These are phyloP conservation scores for Dactylellina sp. DNA, from an alignment of 2,329 filamentous ascomycete genomes.

Conservation along the genomic window DNA sequence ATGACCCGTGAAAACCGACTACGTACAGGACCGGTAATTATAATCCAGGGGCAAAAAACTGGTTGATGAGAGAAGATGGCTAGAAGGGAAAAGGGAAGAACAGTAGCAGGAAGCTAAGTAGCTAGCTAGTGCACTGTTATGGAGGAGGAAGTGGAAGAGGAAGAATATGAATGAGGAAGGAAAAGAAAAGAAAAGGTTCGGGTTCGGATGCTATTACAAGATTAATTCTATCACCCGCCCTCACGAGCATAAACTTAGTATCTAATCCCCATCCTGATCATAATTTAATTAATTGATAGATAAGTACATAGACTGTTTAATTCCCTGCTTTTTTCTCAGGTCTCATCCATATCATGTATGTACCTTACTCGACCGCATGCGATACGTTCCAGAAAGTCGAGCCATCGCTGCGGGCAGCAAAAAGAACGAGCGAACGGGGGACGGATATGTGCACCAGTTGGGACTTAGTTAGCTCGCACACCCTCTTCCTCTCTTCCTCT, in stretches of 20 bases:
- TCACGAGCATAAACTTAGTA: background rate
- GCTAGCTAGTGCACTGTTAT: too few species aligned
- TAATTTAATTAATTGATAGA: too few species aligned
- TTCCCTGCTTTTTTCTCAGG: constrained; percentile 28
- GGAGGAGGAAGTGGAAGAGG: constrained; percentile 26
- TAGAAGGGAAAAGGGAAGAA: constrained; percentile 5
- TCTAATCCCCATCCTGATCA: too few species aligned
- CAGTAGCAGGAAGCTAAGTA: too few species aligned
- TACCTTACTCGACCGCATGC: constrained; percentile 49
- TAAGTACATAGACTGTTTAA: too few species aligned
- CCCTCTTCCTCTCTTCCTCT: constrained; percentile 7
- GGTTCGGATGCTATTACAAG: background rate
- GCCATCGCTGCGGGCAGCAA: constrained; percentile 35
- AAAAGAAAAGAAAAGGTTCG: background rate
- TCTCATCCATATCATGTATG: constrained; percentile 21
- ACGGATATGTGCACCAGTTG: constrained; percentile 34
- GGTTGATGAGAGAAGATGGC: constrained; percentile 19
- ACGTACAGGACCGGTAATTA: background rate
- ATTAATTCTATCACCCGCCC: too few species aligned
- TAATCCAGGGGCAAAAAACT: constrained; percentile 11
- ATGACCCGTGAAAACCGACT: background rate
- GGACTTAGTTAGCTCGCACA: constrained; percentile 20
- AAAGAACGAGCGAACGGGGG: constrained; percentile 1
- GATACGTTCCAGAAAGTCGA: constrained; percentile 42
- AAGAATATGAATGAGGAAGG: constrained; percentile 35